phyloP scores from a whole-genome alignment of 352 stramenopile species.

The Globisporangium yorkense region DNA sequence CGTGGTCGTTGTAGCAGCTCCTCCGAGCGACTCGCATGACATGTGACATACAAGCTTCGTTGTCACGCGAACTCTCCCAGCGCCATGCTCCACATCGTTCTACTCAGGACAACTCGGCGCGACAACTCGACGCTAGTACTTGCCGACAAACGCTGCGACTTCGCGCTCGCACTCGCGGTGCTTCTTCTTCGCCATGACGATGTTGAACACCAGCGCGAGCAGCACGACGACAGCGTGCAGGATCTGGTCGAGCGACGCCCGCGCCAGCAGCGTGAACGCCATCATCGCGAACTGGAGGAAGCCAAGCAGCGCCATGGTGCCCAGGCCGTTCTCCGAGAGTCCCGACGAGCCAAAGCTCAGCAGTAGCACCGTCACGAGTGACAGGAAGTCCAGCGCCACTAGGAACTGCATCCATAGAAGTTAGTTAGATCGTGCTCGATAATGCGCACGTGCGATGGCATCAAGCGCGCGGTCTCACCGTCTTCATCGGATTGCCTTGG shows the following conservation, averaged over 20 bases:
- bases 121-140: constrained; percentile 4
- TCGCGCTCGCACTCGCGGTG: constrained; percentile 22
- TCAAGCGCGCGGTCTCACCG: not conserved
- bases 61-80: not conserved
- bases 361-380: constrained; percentile 37
- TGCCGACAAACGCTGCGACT: constrained; percentile 23
- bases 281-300: constrained; percentile 34
- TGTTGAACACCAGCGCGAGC: constrained; percentile 20
- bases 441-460: not conserved
- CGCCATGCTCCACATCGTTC: too few relatives aligned
- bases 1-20: constrained; percentile 12
- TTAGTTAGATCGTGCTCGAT: not conserved
- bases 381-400: constrained; percentile 34
- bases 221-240: constrained; percentile 32
- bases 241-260: constrained; percentile 26
- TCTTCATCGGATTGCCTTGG: not conserved
- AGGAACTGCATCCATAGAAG: constrained; percentile 26
- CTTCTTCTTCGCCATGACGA: constrained; percentile 18
- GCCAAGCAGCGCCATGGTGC: constrained; percentile 29
- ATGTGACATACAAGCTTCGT: not conserved
- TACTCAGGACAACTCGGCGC: too few relatives aligned
- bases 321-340: constrained; percentile 28
- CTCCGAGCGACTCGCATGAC: not conserved
- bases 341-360: constrained; percentile 24
- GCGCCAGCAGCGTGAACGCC: constrained; percentile 28